Evolutionary conservation across 768 basidiomycete genomes (phyloP).

Genomic region (Hericium alpestre): DNA sequence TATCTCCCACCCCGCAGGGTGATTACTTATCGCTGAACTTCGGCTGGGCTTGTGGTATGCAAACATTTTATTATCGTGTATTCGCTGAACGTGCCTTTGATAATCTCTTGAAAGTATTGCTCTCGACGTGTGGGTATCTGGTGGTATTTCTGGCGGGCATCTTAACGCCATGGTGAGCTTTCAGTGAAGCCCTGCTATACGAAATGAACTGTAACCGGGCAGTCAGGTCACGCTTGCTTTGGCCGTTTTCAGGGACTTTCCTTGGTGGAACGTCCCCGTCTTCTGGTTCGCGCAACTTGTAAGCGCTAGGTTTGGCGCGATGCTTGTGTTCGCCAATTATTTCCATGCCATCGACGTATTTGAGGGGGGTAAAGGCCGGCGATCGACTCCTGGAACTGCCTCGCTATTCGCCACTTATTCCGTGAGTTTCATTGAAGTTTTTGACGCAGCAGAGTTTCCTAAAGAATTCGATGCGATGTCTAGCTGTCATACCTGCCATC

Average conservation of each 20-base stretch:
- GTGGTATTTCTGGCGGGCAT: slow-evolving; percentile 63
- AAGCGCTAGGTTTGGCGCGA: slow-evolving; percentile 49
- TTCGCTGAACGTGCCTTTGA: no score
- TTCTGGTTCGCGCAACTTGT: slow-evolving; percentile 56
- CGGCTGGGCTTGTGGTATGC: no score
- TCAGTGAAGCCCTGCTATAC: background rate
- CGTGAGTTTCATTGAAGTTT: slow-evolving; percentile 21
- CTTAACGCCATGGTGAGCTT: slow-evolving; percentile 24
- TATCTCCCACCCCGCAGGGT: no score
- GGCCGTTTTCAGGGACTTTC: slow-evolving; percentile 61
- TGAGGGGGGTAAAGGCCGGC: slow-evolving; percentile 44
- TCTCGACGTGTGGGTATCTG: slow-evolving; percentile 27
- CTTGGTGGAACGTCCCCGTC: slow-evolving; percentile 72
- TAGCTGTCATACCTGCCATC: slow-evolving; percentile 13
- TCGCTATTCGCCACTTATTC: slow-evolving; percentile 52
- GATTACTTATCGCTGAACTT: no score
- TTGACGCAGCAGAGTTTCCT: background rate
- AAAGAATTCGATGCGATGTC: background rate
- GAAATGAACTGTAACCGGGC: background rate
- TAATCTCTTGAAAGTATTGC: no score
- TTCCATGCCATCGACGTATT: slow-evolving; percentile 55
- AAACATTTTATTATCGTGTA: background rate
- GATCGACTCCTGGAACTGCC: slow-evolving; percentile 44
- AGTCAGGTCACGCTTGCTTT: slow-evolving; percentile 58
- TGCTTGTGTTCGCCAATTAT: slow-evolving; percentile 53